Percentiles rank a stretch among this genome's conserved stretches.
These are phyloP conservation scores for Bjerkandera adusta DNA, from an alignment of 1,284 basidiomycete genomes.

Conservation along the genomic window DNA sequence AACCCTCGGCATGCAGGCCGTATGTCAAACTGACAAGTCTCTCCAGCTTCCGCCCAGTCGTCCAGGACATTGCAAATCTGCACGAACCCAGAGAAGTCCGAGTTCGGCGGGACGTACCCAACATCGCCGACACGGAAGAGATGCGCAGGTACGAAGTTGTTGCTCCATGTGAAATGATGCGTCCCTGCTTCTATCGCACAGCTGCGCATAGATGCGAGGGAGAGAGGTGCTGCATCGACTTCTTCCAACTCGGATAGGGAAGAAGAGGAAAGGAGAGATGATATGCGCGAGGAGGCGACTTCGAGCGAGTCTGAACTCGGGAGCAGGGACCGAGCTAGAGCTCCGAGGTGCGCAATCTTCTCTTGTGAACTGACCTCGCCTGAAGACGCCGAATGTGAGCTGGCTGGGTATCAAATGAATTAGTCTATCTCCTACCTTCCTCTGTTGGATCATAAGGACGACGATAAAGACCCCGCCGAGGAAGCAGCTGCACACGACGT, in stretches of 20 bases:
- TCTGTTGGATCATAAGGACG: conserved; percentile 5
- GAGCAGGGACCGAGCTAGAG: conserved; percentile 38
- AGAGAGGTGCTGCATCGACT: conserved; percentile 26
- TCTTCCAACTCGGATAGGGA: conserved; percentile 32
- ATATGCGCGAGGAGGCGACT: conserved; percentile 19
- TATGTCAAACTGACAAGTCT: too few relatives aligned
- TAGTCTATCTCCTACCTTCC: background rate
- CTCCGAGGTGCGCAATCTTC: conserved; percentile 29
- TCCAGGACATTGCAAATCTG: conserved; percentile 39
- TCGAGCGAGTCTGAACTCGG: conserved; percentile 20
- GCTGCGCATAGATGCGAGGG: conserved; percentile 38
- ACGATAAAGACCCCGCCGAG: conserved; percentile 5
- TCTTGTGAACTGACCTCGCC: conserved; percentile 18
- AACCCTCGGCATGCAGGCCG: too few relatives aligned
- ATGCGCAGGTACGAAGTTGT: conserved; percentile 36
- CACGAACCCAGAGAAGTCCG: conserved; percentile 36
- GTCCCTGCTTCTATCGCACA: conserved; percentile 34
- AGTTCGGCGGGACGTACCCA: conserved; percentile 37
- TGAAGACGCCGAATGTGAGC: background rate
- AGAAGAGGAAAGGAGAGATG: too few relatives aligned
- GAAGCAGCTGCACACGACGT: conserved; percentile 9
- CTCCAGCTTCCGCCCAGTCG: conserved; percentile 22
- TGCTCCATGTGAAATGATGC: conserved; percentile 42
- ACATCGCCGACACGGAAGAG: conserved; percentile 44
- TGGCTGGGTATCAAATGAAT: background rate